phyloP scores from a whole-genome alignment of 2,329 filamentous ascomycete genomes.

The Grosmannia clavigera region DNA sequence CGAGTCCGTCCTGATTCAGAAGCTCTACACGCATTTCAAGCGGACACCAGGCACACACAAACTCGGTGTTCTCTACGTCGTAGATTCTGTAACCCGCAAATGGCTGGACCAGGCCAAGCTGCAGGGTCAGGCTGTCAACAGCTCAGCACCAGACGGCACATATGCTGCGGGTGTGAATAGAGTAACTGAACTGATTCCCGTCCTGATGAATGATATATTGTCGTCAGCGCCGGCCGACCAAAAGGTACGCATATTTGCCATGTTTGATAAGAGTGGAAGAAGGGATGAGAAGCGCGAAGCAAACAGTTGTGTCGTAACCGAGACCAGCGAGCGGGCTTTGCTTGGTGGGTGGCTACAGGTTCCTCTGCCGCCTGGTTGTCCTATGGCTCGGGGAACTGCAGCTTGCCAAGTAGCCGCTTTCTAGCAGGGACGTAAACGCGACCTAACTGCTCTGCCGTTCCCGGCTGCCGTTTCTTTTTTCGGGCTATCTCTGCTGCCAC shows the following conservation, averaged over 20 bases:
- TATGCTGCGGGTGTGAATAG: constrained; percentile 91
- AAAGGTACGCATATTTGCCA: constrained; percentile 61
- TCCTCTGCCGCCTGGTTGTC: not conserved
- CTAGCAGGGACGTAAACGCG: not conserved
- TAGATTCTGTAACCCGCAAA: constrained; percentile 98
- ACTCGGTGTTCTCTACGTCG: constrained; percentile 96
- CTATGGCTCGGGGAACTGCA: not conserved
- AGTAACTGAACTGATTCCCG: constrained; percentile 89
- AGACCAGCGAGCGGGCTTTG: not conserved
- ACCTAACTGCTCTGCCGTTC: not conserved
- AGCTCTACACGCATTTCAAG: constrained; percentile 94
- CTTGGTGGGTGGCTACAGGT: not conserved
- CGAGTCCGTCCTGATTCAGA: constrained; percentile 89
- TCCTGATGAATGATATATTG: constrained; percentile 91
- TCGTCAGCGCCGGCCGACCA: constrained; percentile 81
- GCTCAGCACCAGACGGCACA: constrained; percentile 75
- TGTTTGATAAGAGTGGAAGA: not conserved
- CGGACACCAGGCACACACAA: constrained; percentile 92
- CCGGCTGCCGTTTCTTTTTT: not conserved
- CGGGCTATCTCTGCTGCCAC: not conserved
- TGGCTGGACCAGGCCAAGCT: constrained; percentile 94
- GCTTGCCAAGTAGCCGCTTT: not conserved
- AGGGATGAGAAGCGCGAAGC: not conserved
- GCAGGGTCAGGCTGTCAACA: constrained; percentile 69
- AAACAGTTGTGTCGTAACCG: not conserved